phyloP scores from a whole-genome alignment of 2,329 filamentous ascomycete species.

The Parafenestella ontariensis region DNA sequence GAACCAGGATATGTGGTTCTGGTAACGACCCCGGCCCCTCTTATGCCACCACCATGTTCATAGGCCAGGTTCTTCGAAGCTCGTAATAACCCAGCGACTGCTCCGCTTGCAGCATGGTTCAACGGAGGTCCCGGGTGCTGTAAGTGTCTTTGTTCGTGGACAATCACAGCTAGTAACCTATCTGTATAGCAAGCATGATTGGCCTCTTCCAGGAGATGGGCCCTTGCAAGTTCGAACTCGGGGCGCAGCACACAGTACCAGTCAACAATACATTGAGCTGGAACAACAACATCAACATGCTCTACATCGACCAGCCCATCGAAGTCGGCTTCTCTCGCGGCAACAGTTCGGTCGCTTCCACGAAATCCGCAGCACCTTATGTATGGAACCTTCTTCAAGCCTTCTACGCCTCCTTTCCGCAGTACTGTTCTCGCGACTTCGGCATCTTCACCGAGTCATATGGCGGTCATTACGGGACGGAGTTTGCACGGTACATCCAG shows the following conservation, averaged over 20 bases:
- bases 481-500: conserved; percentile 57
- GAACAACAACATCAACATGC: conserved; percentile 47
- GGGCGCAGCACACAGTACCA: conserved; percentile 17
- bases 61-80: conserved; percentile 59
- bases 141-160: not conserved
- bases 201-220: conserved; percentile 60
- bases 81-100: conserved; percentile 57
- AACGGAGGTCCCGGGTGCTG: conserved; percentile 38
- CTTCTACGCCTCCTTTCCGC: conserved; percentile 65
- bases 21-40: conserved; percentile 13
- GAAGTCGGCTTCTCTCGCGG: conserved; percentile 67
- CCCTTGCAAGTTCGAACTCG: conserved; percentile 56
- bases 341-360: conserved; percentile 61
- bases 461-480: conserved; percentile 64
- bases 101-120: conserved; percentile 66
- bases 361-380: conserved; percentile 59
- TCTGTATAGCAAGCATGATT: conserved; percentile 55
- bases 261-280: conserved; percentile 36
- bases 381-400: conserved; percentile 67
- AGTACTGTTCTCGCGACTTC: conserved; percentile 54
- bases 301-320: conserved; percentile 73
- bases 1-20: conserved; percentile 50
- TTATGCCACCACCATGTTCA: not conserved
- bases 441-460: conserved; percentile 64
- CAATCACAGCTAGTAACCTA: not conserved